Evolutionary conservation across 2,329 filamentous ascomycete species (phyloP), one percentile per base, ranked within the genome.

Genomic region (Trichoderma sp.): DNA sequence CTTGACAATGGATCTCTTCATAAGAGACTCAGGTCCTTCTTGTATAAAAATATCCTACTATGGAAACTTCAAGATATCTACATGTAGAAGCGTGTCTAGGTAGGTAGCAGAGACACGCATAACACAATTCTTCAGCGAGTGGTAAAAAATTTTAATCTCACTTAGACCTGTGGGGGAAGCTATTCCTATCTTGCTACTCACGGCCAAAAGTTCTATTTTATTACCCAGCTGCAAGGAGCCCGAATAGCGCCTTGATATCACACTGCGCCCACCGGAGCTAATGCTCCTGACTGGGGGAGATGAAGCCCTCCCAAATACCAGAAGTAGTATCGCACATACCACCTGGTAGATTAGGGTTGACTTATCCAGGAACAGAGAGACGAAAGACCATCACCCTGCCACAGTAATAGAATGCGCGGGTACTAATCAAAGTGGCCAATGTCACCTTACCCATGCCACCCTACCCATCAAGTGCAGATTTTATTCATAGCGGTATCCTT

Each of bases 131-230:
- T 43, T 36, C 11, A n/a, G 30, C 30, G 12, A 26, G 18, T n/a
- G 7, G 43, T 6, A 26, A 53, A 30, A 36, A 53, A 24, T 65
- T 66, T 53, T 32, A 5, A 34, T 53, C n/a, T 24, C 47, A 14
- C n/a, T 28, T 51, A 34, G 32, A 36, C 36, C n/a, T 14, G 67
- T 57, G 36, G 66, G 28, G n/a, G 66, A 61, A n/a, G 66, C 57
- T 69, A 69, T 69, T 69, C 66, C 57, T 57, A 69, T 51, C 56
- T 61, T 36, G 26, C 57, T 14, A 12, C 11, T 24, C 34, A 30
- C 26, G 4, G 32, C 51, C 24, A 43, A 28, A 60, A 47, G 28
- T 26, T 43, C 53, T 69, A 5, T 51, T 26, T 6, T 39, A 18
- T 36, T n/a, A 11, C 30, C 32, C 32, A 57, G 34, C 30, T 36